Evolutionary conservation across 139 green algal species (phyloP), one percentile per base, ranked within the genome.

Genomic region (Micractinium conductrix): DNA sequence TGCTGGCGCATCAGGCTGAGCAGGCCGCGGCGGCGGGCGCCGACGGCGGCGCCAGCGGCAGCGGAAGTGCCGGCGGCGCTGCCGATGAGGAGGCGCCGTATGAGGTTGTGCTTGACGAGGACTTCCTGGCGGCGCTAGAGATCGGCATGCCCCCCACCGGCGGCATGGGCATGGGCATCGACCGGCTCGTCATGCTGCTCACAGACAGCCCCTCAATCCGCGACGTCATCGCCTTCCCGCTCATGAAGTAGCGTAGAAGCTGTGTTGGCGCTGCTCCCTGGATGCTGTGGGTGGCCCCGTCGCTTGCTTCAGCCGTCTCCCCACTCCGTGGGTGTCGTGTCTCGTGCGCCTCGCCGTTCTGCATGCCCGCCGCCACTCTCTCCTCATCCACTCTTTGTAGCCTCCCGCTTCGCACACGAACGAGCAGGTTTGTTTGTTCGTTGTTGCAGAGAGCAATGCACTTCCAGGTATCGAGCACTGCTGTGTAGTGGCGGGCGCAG

Each of bases 221-320:
- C 0, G 97, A 99, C 69, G 97, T 99, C 22, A 99, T 99, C 72
- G 93, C 96, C 2, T 99, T 99, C 89, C 97, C 97, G 3, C 84
- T 97, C 2, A 94, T 99, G 89, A 98, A 98, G 92, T 85, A 67
- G 65, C 10, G 2, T n/a, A 24, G n/a, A 42, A 7, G 63, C n/a
- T 21, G 55, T 16, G 14, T 24, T 22, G 14, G 55, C 55, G 9
- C 55, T 63, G 55, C 55, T 24, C 4, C 4, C 55, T 24, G 55
- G 55, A 22, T 26, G 55, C 21, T 19, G 55, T n/a, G n/a, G n/a
- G n/a, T n/a, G n/a, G n/a, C n/a, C n/a, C n/a, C n/a, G n/a, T n/a
- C n/a, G n/a, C n/a, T n/a, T n/a, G n/a, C n/a, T n/a, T n/a, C n/a
- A n/a, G n/a, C n/a, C n/a, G n/a, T n/a, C n/a, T n/a, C n/a, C n/a